Conservation (phyloP, 192 early-diverging fungal genomes). For the Entophlyctis helioformis region DNA sequence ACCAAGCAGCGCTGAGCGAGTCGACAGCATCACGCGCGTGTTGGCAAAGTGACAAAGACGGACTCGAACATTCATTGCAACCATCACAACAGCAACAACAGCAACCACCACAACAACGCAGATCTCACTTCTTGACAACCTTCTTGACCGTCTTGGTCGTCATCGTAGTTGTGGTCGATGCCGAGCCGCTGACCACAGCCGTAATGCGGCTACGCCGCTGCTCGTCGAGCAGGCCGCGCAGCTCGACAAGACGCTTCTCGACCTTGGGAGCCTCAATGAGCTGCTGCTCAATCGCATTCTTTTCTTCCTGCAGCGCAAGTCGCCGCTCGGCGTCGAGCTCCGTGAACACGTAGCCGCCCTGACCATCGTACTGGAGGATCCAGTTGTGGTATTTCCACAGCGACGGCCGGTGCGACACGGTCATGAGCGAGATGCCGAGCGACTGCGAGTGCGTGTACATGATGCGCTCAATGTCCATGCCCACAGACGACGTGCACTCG, state of each 20-base stretch:
- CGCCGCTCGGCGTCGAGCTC: conserved; percentile 78
- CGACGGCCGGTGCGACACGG: conserved; percentile 82
- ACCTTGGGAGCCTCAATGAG: conserved; percentile 68
- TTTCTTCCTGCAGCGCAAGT: conserved; percentile 83
- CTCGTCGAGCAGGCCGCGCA: conserved; percentile 41
- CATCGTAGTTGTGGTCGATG: not conserved
- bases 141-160: not conserved
- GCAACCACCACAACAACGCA: too few species aligned
- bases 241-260: conserved; percentile 52
- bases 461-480: conserved; percentile 86
- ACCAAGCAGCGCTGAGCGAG: too few species aligned
- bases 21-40: too few species aligned
- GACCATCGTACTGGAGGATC: conserved; percentile 86
- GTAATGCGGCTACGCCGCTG: conserved; percentile 12
- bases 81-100: too few species aligned
- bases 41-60: too few species aligned
- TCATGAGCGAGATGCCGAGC: conserved; percentile 72
- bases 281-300: conserved; percentile 67
- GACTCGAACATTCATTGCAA: too few species aligned
- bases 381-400: conserved; percentile 97
- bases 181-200: not conserved
- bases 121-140: too few species aligned
- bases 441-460: conserved; percentile 59
- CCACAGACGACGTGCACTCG: conserved; percentile 87
- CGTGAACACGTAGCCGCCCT: conserved; percentile 91